phyloP scores from a whole-genome alignment of 176 grass and related monocot genomes.

The Tillandsia leiboldiana region DNA sequence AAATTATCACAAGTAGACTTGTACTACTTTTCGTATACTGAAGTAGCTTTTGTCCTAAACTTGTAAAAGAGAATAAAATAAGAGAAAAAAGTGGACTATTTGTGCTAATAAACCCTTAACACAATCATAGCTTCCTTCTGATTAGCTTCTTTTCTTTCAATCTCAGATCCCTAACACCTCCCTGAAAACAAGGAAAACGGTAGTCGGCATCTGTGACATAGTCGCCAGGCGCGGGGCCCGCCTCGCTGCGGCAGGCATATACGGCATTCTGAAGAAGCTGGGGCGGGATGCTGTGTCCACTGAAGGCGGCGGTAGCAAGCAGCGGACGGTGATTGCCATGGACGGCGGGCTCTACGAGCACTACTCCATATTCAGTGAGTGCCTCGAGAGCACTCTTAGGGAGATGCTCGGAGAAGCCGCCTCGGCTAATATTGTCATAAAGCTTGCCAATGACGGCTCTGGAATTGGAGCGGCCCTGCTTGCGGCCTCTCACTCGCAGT shows the following conservation, averaged over 20 bases:
- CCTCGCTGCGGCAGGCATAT: constrained; percentile 64
- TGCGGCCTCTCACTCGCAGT: constrained; percentile 75
- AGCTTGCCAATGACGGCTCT: constrained; percentile 78
- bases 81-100: not conserved
- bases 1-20: too few relatives aligned
- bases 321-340: constrained; percentile 51
- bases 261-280: constrained; percentile 75
- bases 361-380: constrained; percentile 66
- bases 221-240: constrained; percentile 63
- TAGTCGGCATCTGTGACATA: constrained; percentile 52
- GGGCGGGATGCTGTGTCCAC: constrained; percentile 36
- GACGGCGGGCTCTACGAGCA: constrained; percentile 86
- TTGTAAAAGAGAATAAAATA: too few relatives aligned
- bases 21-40: too few relatives aligned
- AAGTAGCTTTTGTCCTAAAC: too few relatives aligned
- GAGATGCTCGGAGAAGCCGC: constrained; percentile 58
- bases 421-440: constrained; percentile 48
- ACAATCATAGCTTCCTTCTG: not conserved
- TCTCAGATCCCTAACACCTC: constrained; percentile 45
- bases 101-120: not conserved
- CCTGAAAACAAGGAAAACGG: constrained; percentile 65
- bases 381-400: constrained; percentile 42
- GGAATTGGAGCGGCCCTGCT: constrained; percentile 74
- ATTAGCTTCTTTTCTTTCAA: not conserved
- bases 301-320: constrained; percentile 11